These are phyloP conservation scores for Croton setiger DNA, from an alignment of 441 rosid species.

Conservation along the genomic window DNA sequence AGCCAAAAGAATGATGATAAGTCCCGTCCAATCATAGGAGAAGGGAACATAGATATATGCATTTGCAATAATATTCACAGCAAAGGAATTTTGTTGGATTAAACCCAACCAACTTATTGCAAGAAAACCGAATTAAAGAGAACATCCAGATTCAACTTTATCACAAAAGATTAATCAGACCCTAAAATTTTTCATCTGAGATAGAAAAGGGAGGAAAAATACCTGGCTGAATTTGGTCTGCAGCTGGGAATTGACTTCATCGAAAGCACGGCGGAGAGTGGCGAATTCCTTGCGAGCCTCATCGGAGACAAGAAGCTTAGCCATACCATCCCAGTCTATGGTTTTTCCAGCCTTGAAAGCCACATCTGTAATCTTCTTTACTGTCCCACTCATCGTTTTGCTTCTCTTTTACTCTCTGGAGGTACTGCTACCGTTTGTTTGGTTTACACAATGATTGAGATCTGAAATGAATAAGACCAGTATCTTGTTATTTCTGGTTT, in stretches of 20 bases:
- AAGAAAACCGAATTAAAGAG: conserved; percentile 2
- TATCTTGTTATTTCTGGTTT: no score
- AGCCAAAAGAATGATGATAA: background rate
- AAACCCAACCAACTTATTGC: background rate
- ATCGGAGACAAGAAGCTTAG: conserved; percentile 86
- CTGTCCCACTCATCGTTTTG: conserved; percentile 53
- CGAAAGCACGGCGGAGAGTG: conserved; percentile 87
- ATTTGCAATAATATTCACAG: background rate
- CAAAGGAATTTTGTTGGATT: background rate
- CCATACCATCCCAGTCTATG: conserved; percentile 97
- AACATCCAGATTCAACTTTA: background rate
- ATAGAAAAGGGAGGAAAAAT: background rate
- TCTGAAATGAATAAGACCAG: no score
- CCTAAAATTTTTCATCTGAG: background rate
- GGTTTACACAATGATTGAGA: no score
- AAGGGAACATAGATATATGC: background rate
- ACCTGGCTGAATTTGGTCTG: conserved; percentile 83
- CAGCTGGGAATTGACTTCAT: conserved; percentile 83
- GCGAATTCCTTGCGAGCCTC: conserved; percentile 97
- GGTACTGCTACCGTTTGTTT: no score
- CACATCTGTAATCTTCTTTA: conserved; percentile 65
- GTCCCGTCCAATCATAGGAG: background rate
- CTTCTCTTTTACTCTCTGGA: conserved; percentile 16
- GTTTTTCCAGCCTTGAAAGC: conserved; percentile 69
- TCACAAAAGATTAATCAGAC: background rate